Evolutionary conservation across 805 yeast genomes (phyloP).

Genomic region (Yamadazyma takamatsuzukensis): DNA sequence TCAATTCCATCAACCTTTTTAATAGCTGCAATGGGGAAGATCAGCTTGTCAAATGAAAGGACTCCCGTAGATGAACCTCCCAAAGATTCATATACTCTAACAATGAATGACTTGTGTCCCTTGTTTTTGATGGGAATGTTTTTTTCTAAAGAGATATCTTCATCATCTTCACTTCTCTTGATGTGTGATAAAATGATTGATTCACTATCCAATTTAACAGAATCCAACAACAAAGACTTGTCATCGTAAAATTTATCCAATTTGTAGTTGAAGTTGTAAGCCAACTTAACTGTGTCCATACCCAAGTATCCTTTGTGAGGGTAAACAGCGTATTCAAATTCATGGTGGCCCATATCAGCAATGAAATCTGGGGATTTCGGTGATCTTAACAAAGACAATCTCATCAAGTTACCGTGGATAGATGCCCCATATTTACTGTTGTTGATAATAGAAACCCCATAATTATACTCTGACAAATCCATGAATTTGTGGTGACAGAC

Average conservation of each 20-base stretch:
- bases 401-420: conserved; percentile 88
- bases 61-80: conserved; percentile 68
- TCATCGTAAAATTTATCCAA: conserved; percentile 7
- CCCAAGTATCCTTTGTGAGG: conserved; percentile 77
- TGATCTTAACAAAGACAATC: conserved; percentile 80
- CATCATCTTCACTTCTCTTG: conserved; percentile 87
- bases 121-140: conserved; percentile 42
- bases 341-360: conserved; percentile 91
- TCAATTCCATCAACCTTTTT: conserved; percentile 59
- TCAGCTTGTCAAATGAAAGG: conserved; percentile 37
- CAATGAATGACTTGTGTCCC: conserved; percentile 46
- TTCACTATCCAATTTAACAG: conserved; percentile 42
- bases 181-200: conserved; percentile 70
- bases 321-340: conserved; percentile 74
- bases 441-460: conserved; percentile 84
- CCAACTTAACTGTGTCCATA: conserved; percentile 64
- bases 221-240: conserved; percentile 12
- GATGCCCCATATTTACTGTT: conserved; percentile 90
- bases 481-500: conserved; percentile 93
- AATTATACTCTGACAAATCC: conserved; percentile 80
- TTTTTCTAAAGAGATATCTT: conserved; percentile 45
- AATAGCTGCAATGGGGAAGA: conserved; percentile 43
- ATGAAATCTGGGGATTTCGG: conserved; percentile 93
- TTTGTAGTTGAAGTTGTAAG: conserved; percentile 72
- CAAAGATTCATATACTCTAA: conserved; percentile 80